These are phyloP conservation scores for Fusarium sublunatum DNA, from an alignment of 2,329 filamentous ascomycete species.

Conservation along the genomic window DNA sequence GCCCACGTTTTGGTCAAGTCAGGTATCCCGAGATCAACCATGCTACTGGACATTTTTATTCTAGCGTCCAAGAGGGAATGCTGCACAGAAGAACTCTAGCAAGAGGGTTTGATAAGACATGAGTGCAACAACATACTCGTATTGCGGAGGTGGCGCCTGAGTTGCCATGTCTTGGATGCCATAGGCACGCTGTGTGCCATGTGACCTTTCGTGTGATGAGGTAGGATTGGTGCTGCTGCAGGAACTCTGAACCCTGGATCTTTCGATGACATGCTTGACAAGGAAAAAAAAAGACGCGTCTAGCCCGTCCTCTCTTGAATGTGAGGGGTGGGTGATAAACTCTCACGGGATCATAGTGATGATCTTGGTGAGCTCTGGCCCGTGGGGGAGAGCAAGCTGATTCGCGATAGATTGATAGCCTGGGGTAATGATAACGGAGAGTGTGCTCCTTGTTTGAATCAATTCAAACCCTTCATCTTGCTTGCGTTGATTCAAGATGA, in stretches of 20 bases:
- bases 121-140: conserved; percentile 1
- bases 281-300: conserved; percentile 29
- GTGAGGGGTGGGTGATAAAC: conserved; percentile 18
- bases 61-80: conserved; percentile 28
- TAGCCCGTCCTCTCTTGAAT: conserved; percentile 12
- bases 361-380: conserved; percentile 20
- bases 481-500: conserved; percentile 17
- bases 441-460: conserved; percentile 17
- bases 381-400: conserved; percentile 17
- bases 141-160: conserved; percentile 39
- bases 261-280: conserved; percentile 30
- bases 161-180: conserved; percentile 27
- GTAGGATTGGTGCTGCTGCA: conserved; percentile 33
- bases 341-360: conserved; percentile 37
- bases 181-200: conserved; percentile 23
- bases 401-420: conserved; percentile 1
- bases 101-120: neutral
- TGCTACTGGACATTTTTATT: neutral
- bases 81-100: conserved; percentile 29
- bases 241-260: conserved; percentile 36
- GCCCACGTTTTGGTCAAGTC: too few species aligned
- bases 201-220: conserved; percentile 30
- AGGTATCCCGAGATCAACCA: too few species aligned
- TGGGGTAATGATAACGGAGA: conserved; percentile 30
- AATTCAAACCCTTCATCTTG: neutral